These are phyloP conservation scores for Trametes cinnabarina DNA, from an alignment of 768 basidiomycete species.

Conservation along the genomic window DNA sequence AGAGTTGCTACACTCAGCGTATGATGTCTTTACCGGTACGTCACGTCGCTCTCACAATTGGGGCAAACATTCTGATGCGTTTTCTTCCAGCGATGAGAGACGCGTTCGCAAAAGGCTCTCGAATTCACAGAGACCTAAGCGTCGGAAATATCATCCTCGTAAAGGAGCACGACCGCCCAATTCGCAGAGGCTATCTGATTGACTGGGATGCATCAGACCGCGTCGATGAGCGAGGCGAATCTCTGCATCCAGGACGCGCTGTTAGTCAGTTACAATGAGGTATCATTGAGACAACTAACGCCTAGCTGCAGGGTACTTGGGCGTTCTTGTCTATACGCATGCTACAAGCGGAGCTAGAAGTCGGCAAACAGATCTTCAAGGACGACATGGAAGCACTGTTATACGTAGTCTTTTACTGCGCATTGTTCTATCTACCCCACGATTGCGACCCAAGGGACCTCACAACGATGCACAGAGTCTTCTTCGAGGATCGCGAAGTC, in stretches of 20 bases:
- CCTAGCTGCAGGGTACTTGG: slow-evolving; percentile 16
- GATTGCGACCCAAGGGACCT: no score
- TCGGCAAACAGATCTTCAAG: no score
- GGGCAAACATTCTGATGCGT: no score
- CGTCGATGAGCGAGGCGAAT: not conserved
- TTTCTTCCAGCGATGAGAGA: slow-evolving; percentile 9
- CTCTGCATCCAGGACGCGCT: not conserved
- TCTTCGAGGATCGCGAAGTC: no score
- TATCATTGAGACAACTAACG: no score
- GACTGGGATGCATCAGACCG: slow-evolving; percentile 6
- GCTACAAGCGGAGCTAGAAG: not conserved
- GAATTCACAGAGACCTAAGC: slow-evolving; percentile 9
- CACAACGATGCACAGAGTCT: no score
- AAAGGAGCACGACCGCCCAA: not conserved
- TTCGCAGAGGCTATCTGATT: slow-evolving; percentile 3
- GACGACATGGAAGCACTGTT: slow-evolving; percentile 14
- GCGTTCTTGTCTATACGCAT: no score
- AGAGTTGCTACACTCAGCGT: not conserved
- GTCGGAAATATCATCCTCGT: slow-evolving; percentile 9
- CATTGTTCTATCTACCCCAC: no score
- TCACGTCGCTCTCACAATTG: not conserved
- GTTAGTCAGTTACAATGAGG: no score
- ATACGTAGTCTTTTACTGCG: slow-evolving; percentile 11
- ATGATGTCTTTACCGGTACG: slow-evolving; percentile 1
- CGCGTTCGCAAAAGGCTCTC: not conserved